Base-by-base conservation (phyloP, 108 stramenopile species). In the Schizochytrium sp. region DNA sequence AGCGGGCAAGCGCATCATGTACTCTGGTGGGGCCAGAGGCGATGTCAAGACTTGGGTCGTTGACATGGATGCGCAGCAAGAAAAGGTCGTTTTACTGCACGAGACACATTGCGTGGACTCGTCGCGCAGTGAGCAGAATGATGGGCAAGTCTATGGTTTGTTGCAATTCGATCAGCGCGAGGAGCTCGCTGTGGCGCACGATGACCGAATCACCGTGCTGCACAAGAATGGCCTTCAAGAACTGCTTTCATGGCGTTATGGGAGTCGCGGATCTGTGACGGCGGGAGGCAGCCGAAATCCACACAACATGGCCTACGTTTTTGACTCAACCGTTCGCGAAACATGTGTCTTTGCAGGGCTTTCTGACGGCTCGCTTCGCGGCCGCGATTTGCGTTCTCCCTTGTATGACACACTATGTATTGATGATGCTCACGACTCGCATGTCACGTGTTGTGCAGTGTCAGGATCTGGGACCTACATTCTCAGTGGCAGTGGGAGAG, bases 341-440 rank as follows among this genome's bases (percentile, higher is more conserved):
- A 69, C 34, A 10, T 10, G 0, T 14, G 34, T 69, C 41, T 28
- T 69, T 23, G 41, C 18, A 8, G 63, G 63, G 8, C 63, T 69
- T 41, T 69, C 63, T 8, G 63, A 69, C 25, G 63, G 63, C 63
- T 23, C 14, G 10, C 4, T 69, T 14, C 63, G 63, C 34, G 12
- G 63, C 63, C 63, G 63, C 3, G 63, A 69, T 5, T 41, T 69
- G 25, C 34, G 23, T n/a, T 25, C 60, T 45, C 63, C 72, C 58
- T 16, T 58, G 76, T 44, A 57, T 34, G n/a, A 69, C 55, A 48
- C 21, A 44, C 48, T 53, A 25, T 28, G 87, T 41, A 18, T 28
- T 88, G 88, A 0, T 88, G 91, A 5, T 92, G 72, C 44, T 89
- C 69, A 34, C 41, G 63, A 8, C 18, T 8, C 63, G 10, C 18